Evolutionary conservation across 2,329 filamentous ascomycete genomes (phyloP), one percentile per base, ranked within the genome.

Genomic region (Curvularia lunata): DNA sequence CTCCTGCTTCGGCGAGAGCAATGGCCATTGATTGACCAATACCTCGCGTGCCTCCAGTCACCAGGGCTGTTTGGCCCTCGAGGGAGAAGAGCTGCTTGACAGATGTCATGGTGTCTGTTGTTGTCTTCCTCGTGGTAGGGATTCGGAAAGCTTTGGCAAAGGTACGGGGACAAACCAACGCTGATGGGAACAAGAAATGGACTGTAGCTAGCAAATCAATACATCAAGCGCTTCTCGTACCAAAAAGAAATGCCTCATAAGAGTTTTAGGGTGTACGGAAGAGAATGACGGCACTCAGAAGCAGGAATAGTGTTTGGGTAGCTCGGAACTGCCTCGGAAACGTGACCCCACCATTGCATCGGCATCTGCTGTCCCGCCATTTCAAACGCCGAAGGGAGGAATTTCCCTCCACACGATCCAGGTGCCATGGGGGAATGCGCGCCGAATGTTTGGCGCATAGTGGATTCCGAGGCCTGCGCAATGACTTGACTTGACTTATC

Each of bases 21-120:
- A 83, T 61, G 25, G 81, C 79, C 81, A 83, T 83, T 13, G 80
- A 66, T 65, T 82, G 80, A 18, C 81, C 81, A 43, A 83, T 83
- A 13, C 81, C 81, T 68, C 81, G 69, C 2, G 81, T 83, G 1
- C 80, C 81, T 43, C 81, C 81, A 42, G 81, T 83, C 8, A 82
- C 78, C 40, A 83, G 67, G 19, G 81, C 81, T 1, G 79, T 82
- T 65, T 83, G 78, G 48, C 81, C 81, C 59, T 81, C 72, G 9
- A 83, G 77, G 27, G 79, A 81, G 71, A 83, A 83, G 34, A 83
- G 73, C 56, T 81, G 71, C 45, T 71, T 67, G 40, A 75, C 69
- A 2, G 67, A 68, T 18, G 71, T 37, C 72, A 75, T 75, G 41
- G 46, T 69, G 54, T 37, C 8, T 34, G 50, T 54, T 46, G 25